These are phyloP conservation scores for Chaetomium sp. DNA, from an alignment of 2,329 filamentous ascomycete genomes.

Conservation along the genomic window DNA sequence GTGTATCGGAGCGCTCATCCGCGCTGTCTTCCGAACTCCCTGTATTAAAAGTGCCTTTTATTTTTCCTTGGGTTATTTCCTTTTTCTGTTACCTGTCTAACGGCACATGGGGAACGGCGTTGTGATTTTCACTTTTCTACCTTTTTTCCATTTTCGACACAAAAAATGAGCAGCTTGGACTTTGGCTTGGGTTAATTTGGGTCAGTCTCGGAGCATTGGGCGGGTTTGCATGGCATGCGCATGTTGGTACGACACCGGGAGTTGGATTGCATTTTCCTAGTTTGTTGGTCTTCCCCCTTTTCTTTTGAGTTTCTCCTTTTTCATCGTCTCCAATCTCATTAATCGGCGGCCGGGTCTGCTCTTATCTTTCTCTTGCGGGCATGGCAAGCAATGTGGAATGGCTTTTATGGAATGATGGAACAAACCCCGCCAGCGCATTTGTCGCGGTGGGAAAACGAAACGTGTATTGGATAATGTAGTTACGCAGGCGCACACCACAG, in stretches of 20 bases:
- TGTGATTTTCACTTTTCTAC: not conserved
- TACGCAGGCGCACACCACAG: not conserved
- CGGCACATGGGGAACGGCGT: conserved; percentile 7
- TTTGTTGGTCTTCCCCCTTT: not conserved
- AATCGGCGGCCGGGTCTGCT: too few relatives aligned
- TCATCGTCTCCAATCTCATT: too few relatives aligned
- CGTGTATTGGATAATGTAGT: conserved; percentile 10
- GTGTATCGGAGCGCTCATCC: not conserved
- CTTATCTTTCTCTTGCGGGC: not conserved
- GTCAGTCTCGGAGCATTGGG: conserved; percentile 3
- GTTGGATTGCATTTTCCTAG: not conserved
- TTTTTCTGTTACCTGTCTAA: not conserved
- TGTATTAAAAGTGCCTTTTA: not conserved
- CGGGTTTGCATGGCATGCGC: conserved; percentile 1
- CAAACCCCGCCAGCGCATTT: not conserved
- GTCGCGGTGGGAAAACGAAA: not conserved
- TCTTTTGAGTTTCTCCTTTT: not conserved
- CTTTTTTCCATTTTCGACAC: not conserved
- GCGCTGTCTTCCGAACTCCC: not conserved
- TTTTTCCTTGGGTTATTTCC: not conserved
- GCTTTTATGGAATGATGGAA: not conserved
- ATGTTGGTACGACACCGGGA: conserved; percentile 1
- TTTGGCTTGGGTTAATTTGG: not conserved
- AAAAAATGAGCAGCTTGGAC: not conserved
- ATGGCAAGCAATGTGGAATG: not conserved